phyloP scores from a whole-genome alignment of 768 basidiomycete genomes.

The Boletus rubropictus region DNA sequence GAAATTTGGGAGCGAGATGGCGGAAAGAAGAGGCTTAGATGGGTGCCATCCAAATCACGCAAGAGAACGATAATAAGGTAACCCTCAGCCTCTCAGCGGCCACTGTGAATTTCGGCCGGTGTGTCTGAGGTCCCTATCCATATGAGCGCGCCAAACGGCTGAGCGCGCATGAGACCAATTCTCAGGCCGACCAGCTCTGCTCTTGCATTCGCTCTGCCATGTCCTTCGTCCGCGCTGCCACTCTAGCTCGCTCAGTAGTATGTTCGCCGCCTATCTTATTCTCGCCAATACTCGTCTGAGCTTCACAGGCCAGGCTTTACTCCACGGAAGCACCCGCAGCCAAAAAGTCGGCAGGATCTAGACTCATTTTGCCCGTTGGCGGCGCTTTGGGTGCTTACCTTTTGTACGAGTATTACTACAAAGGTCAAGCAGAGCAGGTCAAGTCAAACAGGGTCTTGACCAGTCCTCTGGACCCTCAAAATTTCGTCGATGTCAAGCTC shows the following conservation, averaged over 20 bases:
- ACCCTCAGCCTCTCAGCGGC: constrained; percentile 12
- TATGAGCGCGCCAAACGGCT: background rate
- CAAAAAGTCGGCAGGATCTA: constrained; percentile 45
- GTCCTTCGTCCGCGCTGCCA: constrained; percentile 39
- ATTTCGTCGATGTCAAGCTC: constrained; percentile 76
- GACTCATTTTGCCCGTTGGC: constrained; percentile 33
- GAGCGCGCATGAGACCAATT: background rate
- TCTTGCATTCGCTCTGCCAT: constrained; percentile 24
- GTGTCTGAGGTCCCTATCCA: constrained; percentile 21
- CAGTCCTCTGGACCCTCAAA: constrained; percentile 69
- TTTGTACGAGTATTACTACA: constrained; percentile 48
- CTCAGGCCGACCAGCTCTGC: background rate
- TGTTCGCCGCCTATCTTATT: background rate
- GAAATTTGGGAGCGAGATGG: constrained; percentile 7
- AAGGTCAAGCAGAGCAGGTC: constrained; percentile 28
- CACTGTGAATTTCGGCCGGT: constrained; percentile 8
- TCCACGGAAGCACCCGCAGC: constrained; percentile 41
- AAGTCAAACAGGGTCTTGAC: constrained; percentile 42
- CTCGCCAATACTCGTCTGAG: background rate
- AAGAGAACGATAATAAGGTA: constrained; percentile 7
- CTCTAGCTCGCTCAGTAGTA: constrained; percentile 41
- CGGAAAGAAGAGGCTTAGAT: constrained; percentile 9
- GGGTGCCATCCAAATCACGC: constrained; percentile 11
- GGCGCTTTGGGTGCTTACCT: constrained; percentile 40
- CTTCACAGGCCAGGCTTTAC: constrained; percentile 38